Conservation (phyloP, 2,329 filamentous ascomycete species). For the Trichophyton schoenleinii region DNA sequence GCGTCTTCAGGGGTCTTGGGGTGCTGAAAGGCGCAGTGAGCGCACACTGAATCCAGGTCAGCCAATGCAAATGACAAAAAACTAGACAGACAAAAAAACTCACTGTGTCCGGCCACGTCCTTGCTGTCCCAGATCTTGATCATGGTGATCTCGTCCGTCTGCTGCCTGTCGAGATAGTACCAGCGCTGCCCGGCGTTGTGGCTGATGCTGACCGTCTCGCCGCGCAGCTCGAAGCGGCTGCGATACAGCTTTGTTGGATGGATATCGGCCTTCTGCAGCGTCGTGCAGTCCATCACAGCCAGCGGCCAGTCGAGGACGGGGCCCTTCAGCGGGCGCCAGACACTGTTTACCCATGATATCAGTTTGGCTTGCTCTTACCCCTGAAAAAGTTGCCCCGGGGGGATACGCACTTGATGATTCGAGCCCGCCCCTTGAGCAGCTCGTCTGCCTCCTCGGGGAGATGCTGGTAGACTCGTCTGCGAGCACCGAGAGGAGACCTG, state of each 20-base stretch:
- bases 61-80: neutral
- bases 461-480: constrained; percentile 49
- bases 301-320: constrained; percentile 46
- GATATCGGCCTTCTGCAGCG: constrained; percentile 49
- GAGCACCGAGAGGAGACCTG: neutral
- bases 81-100: constrained; percentile 17
- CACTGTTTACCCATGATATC: constrained; percentile 18
- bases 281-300: constrained; percentile 44
- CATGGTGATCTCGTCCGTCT: constrained; percentile 54
- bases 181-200: constrained; percentile 53
- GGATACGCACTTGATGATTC: constrained; percentile 55
- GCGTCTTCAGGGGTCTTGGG: constrained; percentile 59
- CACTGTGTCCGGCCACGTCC: constrained; percentile 29
- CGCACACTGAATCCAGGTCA: neutral
- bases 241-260: constrained; percentile 63
- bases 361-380: too few species aligned
- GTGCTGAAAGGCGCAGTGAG: constrained; percentile 71
- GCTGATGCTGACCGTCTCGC: constrained; percentile 60
- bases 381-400: neutral
- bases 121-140: constrained; percentile 65
- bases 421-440: constrained; percentile 56
- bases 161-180: constrained; percentile 73
- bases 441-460: constrained; percentile 52
- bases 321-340: constrained; percentile 61
- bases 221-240: constrained; percentile 41